Evolutionary conservation across 257 asterid species (phyloP), one percentile per base, ranked within the genome.

Genomic region (Solanum stenotomum): DNA sequence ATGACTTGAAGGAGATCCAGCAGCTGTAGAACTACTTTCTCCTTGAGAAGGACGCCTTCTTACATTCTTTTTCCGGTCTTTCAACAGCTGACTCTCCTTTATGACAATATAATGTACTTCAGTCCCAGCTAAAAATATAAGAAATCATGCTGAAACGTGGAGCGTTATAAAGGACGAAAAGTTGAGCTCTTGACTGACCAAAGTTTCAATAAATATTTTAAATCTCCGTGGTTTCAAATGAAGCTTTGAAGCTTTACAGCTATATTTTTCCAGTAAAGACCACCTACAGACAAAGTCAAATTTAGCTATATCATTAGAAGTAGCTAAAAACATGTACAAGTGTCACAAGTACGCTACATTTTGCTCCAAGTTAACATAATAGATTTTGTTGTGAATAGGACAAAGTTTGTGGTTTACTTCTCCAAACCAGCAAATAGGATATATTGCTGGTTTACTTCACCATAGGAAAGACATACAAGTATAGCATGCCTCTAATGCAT

Each of bases 211-310:
- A 91, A 97, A 95, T 87, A 96, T 93, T 95, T 97, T 97, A 91
- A 93, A 96, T 90, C 99, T 97, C 84, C 99, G 95, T 40, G 99
- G 99, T 92, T 97, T 97, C 93, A 97, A 92, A 93, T 96, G 99
- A 87, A 97, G 98, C 95, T 96, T 96, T 85, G 99, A 97, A 87
- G 99, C 98, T 92, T 96, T 97, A 90, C 99, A 97, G 94, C 99
- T 96, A 91, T 94, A 96, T 90, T 97, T 96, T 92, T 97, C 99
- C 95, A 97, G 90, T 84, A 97, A 92, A 44, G 99, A 96, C 99
- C 99, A 97, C 99, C 98, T 97, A 90, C 89, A 93, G 70, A 10
- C 71, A 49, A 49, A 82, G 68, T 22, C 44, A 82, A 38, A 82
- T 40, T 8, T 49, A 29, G 44, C 42, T 82, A 49, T 82, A 31